Base-by-base conservation (phyloP, 2,329 filamentous ascomycete genomes). In the Colletotrichum musae region DNA sequence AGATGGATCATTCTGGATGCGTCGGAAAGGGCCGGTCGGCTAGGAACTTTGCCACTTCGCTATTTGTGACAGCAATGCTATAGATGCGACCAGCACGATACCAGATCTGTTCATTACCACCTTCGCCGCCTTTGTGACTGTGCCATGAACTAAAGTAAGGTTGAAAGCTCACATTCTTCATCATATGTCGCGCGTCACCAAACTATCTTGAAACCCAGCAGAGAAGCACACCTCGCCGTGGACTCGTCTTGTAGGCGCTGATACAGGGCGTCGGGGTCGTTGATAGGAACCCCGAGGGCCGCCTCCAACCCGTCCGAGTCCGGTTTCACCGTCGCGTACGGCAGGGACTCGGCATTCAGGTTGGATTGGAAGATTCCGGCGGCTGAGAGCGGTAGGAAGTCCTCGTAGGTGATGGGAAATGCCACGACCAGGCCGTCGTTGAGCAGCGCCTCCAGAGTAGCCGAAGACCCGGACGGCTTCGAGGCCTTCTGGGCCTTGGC, bases 341-440 rank as follows among this genome's bases (percentile, higher is more conserved):
- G 45, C 9, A 48, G 45, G 7, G 18, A 3, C 5, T 48, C n/a
- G 2, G 58, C 26, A 15, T 58, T 45, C 6, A 84, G 73, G 24
- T 85, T 85, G 0, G 83, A 85, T 43, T 80, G 79, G 70, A 86
- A 86, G 47, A 88, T 88, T 0, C 85, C 85, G 1, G 84, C 85
- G 0, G 85, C 86, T 2, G 83, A 86, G 2, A 88, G 73, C 0
- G 86, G 86, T 6, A 88, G 75, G 54, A 88, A 88, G 60, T 87
- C 86, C 64, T 88, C 86, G 68, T 88, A 88, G 1, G 82, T 86
- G 18, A 87, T 80, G 3, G 86, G 83, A 5, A 79, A 73, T 9
- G 76, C 78, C 50, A 77, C 71, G 0, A 87, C 43, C 6, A 78
- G 24, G 0, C 79, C 78, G 0, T 75, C 57, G 3, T 71, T 57